Evolutionary conservation across 345 rosid genomes (phyloP).

Genomic region (Linum usitatissimum): DNA sequence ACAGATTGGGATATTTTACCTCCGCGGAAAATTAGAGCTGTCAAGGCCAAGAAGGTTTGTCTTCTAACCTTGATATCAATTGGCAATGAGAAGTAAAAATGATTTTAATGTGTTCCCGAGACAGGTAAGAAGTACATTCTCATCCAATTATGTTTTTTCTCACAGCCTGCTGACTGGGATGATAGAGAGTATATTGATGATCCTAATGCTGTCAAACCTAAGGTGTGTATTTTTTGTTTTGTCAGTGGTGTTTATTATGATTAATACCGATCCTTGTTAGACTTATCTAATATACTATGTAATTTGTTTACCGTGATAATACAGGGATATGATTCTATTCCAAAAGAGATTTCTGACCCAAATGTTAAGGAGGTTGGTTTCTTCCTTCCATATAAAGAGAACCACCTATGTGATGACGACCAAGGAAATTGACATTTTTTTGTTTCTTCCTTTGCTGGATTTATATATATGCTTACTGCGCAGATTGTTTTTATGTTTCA

Average conservation of each 20-base stretch:
- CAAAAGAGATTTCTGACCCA: constrained; percentile 33
- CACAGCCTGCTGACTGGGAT: constrained; percentile 6
- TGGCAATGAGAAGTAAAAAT: not conserved
- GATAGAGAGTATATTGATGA: constrained; percentile 6
- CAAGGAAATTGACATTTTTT: too few species aligned
- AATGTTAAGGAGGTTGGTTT: constrained; percentile 31
- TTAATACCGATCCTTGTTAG: not conserved
- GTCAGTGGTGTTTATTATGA: not conserved
- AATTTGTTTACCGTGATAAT: constrained; percentile 6
- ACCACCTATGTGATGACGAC: not conserved
- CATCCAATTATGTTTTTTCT: not conserved
- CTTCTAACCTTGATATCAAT: not conserved
- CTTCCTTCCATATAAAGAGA: not conserved
- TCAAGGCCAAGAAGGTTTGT: constrained; percentile 74
- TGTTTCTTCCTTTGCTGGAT: too few species aligned
- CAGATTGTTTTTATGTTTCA: not conserved
- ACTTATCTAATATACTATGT: not conserved
- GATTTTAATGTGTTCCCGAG: too few species aligned
- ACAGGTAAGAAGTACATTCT: not conserved
- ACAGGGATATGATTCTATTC: constrained; percentile 37
- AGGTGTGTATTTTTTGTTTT: constrained; percentile 29
- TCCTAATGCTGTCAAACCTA: constrained; percentile 50
- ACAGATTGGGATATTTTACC: constrained; percentile 96
- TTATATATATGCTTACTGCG: not conserved
- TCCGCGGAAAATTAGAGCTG: constrained; percentile 62